phyloP scores from a whole-genome alignment of 2,329 filamentous ascomycete species.

The Sclerotinia spermophila region DNA sequence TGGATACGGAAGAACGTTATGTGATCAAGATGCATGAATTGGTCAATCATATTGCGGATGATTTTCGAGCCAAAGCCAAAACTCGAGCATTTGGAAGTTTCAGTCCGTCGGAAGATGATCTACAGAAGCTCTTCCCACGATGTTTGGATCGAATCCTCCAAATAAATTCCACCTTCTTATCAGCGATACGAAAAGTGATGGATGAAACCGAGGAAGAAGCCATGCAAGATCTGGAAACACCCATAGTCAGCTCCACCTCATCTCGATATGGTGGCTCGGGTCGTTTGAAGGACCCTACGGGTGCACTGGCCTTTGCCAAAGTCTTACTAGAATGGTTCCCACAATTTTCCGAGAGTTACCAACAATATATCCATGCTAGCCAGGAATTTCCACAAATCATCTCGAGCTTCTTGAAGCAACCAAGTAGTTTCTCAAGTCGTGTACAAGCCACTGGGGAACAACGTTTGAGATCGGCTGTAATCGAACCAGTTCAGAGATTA shows the following conservation, averaged over 20 bases:
- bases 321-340: slow-evolving; percentile 90
- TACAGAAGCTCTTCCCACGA: slow-evolving; percentile 75
- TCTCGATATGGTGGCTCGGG: slow-evolving; percentile 45
- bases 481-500: slow-evolving; percentile 91
- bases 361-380: slow-evolving; percentile 88
- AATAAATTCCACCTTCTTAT: slow-evolving; percentile 76
- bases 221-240: slow-evolving; percentile 67
- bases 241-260: slow-evolving; percentile 46
- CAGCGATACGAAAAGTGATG: slow-evolving; percentile 70
- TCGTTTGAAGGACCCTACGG: slow-evolving; percentile 67
- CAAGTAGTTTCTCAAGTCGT: slow-evolving; percentile 77
- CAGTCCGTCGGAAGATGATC: slow-evolving; percentile 67
- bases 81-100: slow-evolving; percentile 56
- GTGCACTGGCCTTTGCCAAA: slow-evolving; percentile 73
- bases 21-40: slow-evolving; percentile 83
- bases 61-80: slow-evolving; percentile 70
- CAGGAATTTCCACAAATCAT: slow-evolving; percentile 81
- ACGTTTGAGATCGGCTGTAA: slow-evolving; percentile 81
- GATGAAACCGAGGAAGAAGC: slow-evolving; percentile 82
- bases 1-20: slow-evolving; percentile 93
- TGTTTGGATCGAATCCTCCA: slow-evolving; percentile 78
- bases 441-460: slow-evolving; percentile 87
- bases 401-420: slow-evolving; percentile 72
- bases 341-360: slow-evolving; percentile 84
- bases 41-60: slow-evolving; percentile 73